Evolutionary conservation across 2,329 filamentous ascomycete genomes (phyloP).

Genomic region (Arthroderma sp.): DNA sequence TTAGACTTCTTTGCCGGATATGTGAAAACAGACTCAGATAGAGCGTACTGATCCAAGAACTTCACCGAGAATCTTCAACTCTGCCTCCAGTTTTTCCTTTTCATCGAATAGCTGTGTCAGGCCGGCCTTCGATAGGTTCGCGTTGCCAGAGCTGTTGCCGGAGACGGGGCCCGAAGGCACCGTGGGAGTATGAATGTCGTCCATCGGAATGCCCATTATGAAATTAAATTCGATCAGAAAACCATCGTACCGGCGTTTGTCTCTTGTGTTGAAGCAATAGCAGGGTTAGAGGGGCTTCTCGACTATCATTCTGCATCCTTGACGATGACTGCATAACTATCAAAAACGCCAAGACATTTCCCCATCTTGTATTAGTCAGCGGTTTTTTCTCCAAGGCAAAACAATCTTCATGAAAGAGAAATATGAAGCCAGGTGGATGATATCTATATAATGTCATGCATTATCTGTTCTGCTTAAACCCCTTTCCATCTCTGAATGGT

Average conservation of each 20-base stretch:
- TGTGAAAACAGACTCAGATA: not conserved
- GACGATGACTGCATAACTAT: not conserved
- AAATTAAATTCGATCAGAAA: not conserved
- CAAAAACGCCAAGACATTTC: not conserved
- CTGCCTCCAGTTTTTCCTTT: conserved; percentile 74
- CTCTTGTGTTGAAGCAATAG: not conserved
- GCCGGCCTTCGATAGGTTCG: conserved; percentile 55
- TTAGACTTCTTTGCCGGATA: not conserved
- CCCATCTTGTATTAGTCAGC: too few species aligned
- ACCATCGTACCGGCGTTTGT: not conserved
- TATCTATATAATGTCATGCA: too few species aligned
- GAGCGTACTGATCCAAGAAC: conserved; percentile 72
- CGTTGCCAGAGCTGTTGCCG: conserved; percentile 37
- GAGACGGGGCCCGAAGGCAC: conserved; percentile 68
- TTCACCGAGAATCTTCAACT: conserved; percentile 69
- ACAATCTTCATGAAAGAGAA: too few species aligned
- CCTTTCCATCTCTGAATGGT: too few species aligned
- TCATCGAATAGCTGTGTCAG: conserved; percentile 69
- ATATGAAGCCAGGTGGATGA: too few species aligned
- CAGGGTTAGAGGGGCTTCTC: not conserved
- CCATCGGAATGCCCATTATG: conserved; percentile 48
- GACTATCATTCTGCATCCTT: not conserved
- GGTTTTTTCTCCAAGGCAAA: too few species aligned
- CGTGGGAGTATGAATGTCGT: conserved; percentile 55
- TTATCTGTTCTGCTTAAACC: too few species aligned